Conservation (phyloP, 2,329 filamentous ascomycete species). For the Arachnopeziza araneosa region DNA sequence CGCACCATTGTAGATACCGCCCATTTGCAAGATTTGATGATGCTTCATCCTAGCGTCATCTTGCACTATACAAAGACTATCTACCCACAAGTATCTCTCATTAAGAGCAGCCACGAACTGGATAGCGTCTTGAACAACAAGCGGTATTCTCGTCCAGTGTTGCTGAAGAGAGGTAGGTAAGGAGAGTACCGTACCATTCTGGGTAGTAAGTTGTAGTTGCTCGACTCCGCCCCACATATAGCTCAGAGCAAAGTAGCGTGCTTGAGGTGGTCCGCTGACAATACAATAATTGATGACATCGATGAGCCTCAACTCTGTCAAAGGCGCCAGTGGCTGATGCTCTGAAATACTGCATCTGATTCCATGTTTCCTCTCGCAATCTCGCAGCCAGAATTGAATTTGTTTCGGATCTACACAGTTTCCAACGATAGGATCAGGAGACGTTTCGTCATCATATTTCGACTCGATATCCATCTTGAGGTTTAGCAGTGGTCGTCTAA, state of each 20-base stretch:
- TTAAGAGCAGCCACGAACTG: not conserved
- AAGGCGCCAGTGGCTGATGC: not conserved
- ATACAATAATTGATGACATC: not conserved
- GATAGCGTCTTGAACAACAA: not conserved
- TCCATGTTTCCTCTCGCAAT: not conserved
- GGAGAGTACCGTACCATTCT: not conserved
- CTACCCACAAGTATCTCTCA: slow-evolving; percentile 5
- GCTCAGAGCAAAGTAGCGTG: not conserved
- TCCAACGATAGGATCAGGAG: not conserved
- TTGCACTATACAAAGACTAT: slow-evolving; percentile 14
- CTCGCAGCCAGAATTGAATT: not conserved
- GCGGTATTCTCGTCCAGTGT: not conserved
- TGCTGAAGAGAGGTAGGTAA: not conserved
- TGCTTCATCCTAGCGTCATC: not conserved
- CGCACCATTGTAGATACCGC: not conserved
- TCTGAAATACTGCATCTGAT: not conserved
- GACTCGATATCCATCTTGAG: not conserved
- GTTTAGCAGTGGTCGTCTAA: not conserved
- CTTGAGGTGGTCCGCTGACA: not conserved
- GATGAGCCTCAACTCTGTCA: not conserved
- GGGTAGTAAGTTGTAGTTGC: not conserved
- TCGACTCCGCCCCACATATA: not conserved
- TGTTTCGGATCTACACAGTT: not conserved
- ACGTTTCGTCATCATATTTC: not conserved
- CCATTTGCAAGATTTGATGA: slow-evolving; percentile 2